These are phyloP conservation scores for Daldinia sp. DNA, from an alignment of 2,329 filamentous ascomycete species.

Conservation along the genomic window DNA sequence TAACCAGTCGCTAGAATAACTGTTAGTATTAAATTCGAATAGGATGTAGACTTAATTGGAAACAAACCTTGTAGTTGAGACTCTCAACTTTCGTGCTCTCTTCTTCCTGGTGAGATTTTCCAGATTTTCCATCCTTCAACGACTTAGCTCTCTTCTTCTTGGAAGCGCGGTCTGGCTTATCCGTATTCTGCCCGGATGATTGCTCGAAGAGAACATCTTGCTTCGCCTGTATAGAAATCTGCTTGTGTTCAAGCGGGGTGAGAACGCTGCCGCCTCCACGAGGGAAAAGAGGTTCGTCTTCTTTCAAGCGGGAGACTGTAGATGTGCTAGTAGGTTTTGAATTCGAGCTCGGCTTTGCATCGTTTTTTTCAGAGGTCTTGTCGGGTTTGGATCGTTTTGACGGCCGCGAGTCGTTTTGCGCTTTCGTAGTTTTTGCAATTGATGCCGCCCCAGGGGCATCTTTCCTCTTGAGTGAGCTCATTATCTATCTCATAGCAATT, in stretches of 20 bases:
- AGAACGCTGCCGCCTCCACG: slow-evolving; percentile 90
- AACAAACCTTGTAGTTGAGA: slow-evolving; percentile 83
- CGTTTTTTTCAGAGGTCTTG: slow-evolving; percentile 47
- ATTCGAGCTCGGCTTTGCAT: slow-evolving; percentile 41
- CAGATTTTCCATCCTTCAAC: slow-evolving; percentile 60
- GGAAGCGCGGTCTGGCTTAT: slow-evolving; percentile 53
- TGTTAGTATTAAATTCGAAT: slow-evolving; percentile 45
- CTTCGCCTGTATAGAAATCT: slow-evolving; percentile 93
- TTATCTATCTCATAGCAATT: slow-evolving; percentile 49
- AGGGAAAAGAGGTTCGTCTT: slow-evolving; percentile 91
- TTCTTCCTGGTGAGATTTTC: slow-evolving; percentile 62
- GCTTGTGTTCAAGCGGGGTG: slow-evolving; percentile 93
- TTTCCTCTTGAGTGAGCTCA: slow-evolving; percentile 67
- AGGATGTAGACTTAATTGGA: slow-evolving; percentile 30
- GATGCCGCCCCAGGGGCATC: slow-evolving; percentile 62
- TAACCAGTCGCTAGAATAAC: slow-evolving; percentile 80
- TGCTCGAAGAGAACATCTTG: slow-evolving; percentile 92
- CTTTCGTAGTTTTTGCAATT: slow-evolving; percentile 58
- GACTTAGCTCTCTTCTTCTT: slow-evolving; percentile 66
- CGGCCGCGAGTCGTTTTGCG: slow-evolving; percentile 55
- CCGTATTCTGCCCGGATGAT: slow-evolving; percentile 62
- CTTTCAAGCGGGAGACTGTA: slow-evolving; percentile 61
- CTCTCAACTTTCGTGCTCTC: slow-evolving; percentile 79
- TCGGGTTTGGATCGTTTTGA: slow-evolving; percentile 57
- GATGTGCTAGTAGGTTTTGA: slow-evolving; percentile 45